Evolutionary conservation across 805 yeast species (phyloP).

Genomic region (Peterozyma toletana): DNA sequence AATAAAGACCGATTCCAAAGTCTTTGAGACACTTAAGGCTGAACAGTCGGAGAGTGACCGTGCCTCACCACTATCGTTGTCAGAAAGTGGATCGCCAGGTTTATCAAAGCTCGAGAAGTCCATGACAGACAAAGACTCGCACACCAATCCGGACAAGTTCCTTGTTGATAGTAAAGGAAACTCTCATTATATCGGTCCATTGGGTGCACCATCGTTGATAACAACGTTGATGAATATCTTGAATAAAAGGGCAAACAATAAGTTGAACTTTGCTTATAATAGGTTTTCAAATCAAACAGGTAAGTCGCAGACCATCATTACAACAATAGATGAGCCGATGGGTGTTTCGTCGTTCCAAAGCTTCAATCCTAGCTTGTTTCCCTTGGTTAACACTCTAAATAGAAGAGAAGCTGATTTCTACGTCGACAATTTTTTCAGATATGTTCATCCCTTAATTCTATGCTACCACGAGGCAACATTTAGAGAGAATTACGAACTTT

Average conservation of each 20-base stretch:
- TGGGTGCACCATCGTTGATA: constrained; percentile 12
- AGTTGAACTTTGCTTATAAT: not conserved
- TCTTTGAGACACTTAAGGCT: not conserved
- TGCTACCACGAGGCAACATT: constrained; percentile 6
- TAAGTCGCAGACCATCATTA: constrained; percentile 7
- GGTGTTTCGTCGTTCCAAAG: not conserved
- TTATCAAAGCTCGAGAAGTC: not conserved
- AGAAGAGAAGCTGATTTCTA: constrained; percentile 9
- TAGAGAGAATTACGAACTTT: constrained; percentile 2
- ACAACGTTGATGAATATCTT: constrained; percentile 5
- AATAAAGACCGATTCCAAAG: not conserved
- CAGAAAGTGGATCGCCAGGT: too few relatives aligned
- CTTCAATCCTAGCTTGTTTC: constrained; percentile 6
- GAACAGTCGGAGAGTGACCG: not conserved
- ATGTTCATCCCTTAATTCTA: constrained; percentile 8
- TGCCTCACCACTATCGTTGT: not conserved
- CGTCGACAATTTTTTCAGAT: constrained; percentile 6
- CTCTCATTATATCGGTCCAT: constrained; percentile 13
- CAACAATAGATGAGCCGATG: constrained; percentile 8
- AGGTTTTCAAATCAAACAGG: not conserved
- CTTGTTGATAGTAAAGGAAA: constrained; percentile 12
- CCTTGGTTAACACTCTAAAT: constrained; percentile 6
- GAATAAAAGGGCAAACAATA: constrained; percentile 4
- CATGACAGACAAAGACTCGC: not conserved
- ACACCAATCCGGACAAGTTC: constrained; percentile 6